These are phyloP conservation scores for Nakataea oryzae DNA, from an alignment of 2,329 filamentous ascomycete species.

Conservation along the genomic window DNA sequence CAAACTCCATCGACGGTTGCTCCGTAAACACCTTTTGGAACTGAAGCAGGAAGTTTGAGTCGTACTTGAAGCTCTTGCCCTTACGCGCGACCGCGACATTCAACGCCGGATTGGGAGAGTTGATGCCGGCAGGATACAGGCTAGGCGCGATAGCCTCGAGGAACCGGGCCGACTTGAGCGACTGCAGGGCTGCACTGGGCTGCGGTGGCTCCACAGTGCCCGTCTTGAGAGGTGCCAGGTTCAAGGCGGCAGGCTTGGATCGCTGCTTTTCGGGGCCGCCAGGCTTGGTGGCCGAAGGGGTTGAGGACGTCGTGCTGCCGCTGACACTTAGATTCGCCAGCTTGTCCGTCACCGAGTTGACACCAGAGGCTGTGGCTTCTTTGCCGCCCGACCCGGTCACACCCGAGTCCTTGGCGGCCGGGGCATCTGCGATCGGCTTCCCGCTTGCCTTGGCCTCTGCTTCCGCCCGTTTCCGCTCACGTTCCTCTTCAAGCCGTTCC, in stretches of 20 bases:
- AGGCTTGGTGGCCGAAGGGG: conserved; percentile 38
- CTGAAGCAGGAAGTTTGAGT: conserved; percentile 88
- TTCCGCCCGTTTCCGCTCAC: conserved; percentile 43
- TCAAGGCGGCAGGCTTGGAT: conserved; percentile 76
- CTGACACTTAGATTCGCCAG: conserved; percentile 39
- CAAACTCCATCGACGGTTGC: conserved; percentile 91
- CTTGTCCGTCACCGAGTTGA: conserved; percentile 34
- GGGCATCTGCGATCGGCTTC: conserved; percentile 39
- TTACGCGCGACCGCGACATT: conserved; percentile 74
- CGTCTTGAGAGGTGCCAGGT: conserved; percentile 70
- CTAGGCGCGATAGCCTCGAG: conserved; percentile 58
- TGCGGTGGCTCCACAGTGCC: conserved; percentile 84
- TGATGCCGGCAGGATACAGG: conserved; percentile 74
- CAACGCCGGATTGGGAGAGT: conserved; percentile 82
- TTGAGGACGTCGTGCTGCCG: conserved; percentile 14
- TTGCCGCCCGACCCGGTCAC: no score
- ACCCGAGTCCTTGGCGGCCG: conserved; percentile 28
- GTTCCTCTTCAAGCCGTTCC: conserved; percentile 63
- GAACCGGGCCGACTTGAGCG: conserved; percentile 84
- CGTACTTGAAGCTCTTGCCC: conserved; percentile 81
- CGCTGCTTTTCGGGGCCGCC: conserved; percentile 47
- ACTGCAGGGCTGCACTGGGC: conserved; percentile 87
- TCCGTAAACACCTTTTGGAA: conserved; percentile 96
- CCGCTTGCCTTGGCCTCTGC: conserved; percentile 37
- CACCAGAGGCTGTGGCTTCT: conserved; percentile 22